phyloP scores from a whole-genome alignment of 164 flowering plant genomes.

The Piper betle region DNA sequence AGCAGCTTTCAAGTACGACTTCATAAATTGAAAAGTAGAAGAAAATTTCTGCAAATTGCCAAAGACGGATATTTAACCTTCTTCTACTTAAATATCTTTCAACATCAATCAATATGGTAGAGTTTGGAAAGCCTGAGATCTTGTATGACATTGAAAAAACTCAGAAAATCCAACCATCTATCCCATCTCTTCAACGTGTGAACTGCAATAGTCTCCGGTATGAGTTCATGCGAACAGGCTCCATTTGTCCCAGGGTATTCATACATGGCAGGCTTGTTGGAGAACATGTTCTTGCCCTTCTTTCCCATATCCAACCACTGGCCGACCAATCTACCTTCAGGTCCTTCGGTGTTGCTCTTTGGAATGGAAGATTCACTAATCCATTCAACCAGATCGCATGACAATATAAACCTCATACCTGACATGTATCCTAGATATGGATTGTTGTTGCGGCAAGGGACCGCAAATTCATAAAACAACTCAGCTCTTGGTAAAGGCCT shows the following conservation, averaged over 20 bases:
- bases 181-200: slow-evolving; percentile 53
- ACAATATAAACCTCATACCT: slow-evolving; percentile 52
- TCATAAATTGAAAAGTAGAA: too few relatives aligned
- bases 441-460: slow-evolving; percentile 43
- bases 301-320: slow-evolving; percentile 40
- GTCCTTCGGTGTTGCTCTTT: slow-evolving; percentile 23
- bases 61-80: too few relatives aligned
- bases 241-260: slow-evolving; percentile 49
- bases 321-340: slow-evolving; percentile 50
- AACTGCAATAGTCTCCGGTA: slow-evolving; percentile 45
- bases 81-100: background rate
- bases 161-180: slow-evolving; percentile 37
- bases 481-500: slow-evolving; percentile 28
- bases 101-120: slow-evolving; percentile 16
- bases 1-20: too few relatives aligned
- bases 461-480: slow-evolving; percentile 50
- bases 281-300: slow-evolving; percentile 31
- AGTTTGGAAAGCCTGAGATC: slow-evolving; percentile 23
- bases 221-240: slow-evolving; percentile 48
- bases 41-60: too few relatives aligned
- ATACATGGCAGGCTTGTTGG: slow-evolving; percentile 47
- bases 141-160: slow-evolving; percentile 41
- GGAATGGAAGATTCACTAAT: slow-evolving; percentile 32
- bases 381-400: slow-evolving; percentile 61
- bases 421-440: slow-evolving; percentile 56